Evolutionary conservation across 345 rosid genomes (phyloP).

Genomic region (Citrus cavaleriei): DNA sequence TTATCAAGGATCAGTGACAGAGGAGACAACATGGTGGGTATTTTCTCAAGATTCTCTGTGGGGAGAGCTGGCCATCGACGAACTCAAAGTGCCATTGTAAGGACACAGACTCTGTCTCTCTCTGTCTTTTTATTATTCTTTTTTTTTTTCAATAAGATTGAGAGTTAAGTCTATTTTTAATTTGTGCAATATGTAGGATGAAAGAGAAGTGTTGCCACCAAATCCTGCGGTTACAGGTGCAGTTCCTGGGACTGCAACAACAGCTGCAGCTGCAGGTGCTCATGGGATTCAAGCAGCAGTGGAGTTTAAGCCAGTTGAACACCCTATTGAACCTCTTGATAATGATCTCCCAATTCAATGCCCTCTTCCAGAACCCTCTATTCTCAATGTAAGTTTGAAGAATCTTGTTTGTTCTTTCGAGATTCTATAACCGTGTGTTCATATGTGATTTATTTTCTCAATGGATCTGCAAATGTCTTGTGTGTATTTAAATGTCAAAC

Average conservation of each 20-base stretch:
- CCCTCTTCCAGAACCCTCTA: slow-evolving; percentile 88
- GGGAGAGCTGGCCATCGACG: slow-evolving; percentile 71
- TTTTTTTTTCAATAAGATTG: neutral
- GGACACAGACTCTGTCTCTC: slow-evolving; percentile 9
- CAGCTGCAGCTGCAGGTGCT: slow-evolving; percentile 30
- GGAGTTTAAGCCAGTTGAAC: slow-evolving; percentile 94
- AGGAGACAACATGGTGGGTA: slow-evolving; percentile 65
- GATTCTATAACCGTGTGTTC: neutral
- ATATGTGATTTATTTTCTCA: neutral
- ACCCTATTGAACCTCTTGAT: slow-evolving; percentile 81
- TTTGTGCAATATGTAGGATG: slow-evolving; percentile 45
- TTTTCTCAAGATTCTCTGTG: slow-evolving; percentile 82
- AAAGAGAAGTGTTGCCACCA: slow-evolving; percentile 60
- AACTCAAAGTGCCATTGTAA: slow-evolving; percentile 83
- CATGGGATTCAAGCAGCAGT: slow-evolving; percentile 89
- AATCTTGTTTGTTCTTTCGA: neutral
- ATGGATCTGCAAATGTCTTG: neutral
- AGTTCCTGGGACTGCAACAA: slow-evolving; percentile 35
- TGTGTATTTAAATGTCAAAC: neutral
- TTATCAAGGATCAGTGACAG: slow-evolving; percentile 8
- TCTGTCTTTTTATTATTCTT: neutral
- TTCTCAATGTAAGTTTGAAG: slow-evolving; percentile 63
- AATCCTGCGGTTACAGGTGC: slow-evolving; percentile 35
- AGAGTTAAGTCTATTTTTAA: neutral
- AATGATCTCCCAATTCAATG: slow-evolving; percentile 79